Evolutionary conservation across 805 yeast species (phyloP), one percentile per base, ranked within the genome.

Genomic region (Wickerhamomyces chambardii): DNA sequence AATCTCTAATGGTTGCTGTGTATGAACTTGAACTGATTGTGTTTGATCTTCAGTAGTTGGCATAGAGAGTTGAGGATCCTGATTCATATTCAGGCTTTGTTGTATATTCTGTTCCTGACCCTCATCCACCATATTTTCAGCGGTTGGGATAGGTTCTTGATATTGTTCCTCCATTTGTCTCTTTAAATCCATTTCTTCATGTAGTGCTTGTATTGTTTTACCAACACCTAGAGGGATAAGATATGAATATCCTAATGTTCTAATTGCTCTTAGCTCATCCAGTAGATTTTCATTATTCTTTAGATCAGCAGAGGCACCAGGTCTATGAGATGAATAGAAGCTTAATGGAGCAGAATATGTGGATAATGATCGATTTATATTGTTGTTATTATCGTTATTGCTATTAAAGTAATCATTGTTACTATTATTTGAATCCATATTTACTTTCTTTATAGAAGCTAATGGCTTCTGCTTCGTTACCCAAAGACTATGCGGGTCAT

Each of bases 191-290:
- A 37, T 36, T 31, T 58, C 62, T 27, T 59, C 61, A 9, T 45
- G 33, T 16, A 63, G 35, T 26, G 59, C 63, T 27, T 55, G 55
- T 67, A 76, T 62, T 1, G 84, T 79, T 50, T 68, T 73, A 3
- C 64, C 61, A 9, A 76, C 47, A 0, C 86, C 87, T 10, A 79
- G 64, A 1, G 87, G 86, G 30, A 61, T 61, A 37, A 81, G 48
- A 36, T 60, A 62, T 12, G 61, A 45, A 51, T 60, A 64, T 0
- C 84, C 85, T 17, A 67, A 45, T 5, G 59, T 59, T 7, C 69
- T 58, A 22, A 74, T 57, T 26, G 43, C 36, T 31, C 50, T 16
- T 49, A 58, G 21, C 46, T 51, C 30, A 18, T 15, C 21, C 18
- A 32, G 17, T 3, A 29, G 19, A 27, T 32, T 24, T n/a, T 24